Conservation (phyloP, 768 basidiomycete genomes). For the Cystoderma amianthinum region DNA sequence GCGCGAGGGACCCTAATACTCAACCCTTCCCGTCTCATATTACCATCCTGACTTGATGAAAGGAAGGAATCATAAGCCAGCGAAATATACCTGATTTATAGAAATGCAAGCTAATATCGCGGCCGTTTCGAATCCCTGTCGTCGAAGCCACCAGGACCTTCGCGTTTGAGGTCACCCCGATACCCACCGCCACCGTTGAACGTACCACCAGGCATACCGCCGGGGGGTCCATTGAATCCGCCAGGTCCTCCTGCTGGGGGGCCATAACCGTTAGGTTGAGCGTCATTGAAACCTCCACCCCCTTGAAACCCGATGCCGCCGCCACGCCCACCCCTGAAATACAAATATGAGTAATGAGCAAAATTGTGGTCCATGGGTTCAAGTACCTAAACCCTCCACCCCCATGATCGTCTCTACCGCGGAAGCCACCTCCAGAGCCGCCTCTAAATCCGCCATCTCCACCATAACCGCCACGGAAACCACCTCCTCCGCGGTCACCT, state of each 20-base stretch:
- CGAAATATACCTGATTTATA: constrained; percentile 19
- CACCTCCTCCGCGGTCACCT: constrained; percentile 27
- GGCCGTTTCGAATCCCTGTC: constrained; percentile 80
- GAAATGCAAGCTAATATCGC: constrained; percentile 49
- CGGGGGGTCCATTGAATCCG: constrained; percentile 23
- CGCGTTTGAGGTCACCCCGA: constrained; percentile 73
- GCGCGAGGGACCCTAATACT: constrained; percentile 2
- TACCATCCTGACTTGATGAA: constrained; percentile 14
- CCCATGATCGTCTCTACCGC: constrained; percentile 30
- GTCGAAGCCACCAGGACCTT: constrained; percentile 71
- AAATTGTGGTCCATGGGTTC: background rate
- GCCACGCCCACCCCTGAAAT: constrained; percentile 51
- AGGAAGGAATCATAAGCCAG: constrained; percentile 15
- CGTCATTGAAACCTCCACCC: constrained; percentile 51
- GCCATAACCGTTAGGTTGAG: constrained; percentile 44
- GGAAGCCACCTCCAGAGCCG: constrained; percentile 28
- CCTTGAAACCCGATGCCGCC: constrained; percentile 69
- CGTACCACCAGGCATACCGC: constrained; percentile 32
- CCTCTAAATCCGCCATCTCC: constrained; percentile 34
- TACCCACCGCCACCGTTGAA: constrained; percentile 46
- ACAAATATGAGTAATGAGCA: background rate
- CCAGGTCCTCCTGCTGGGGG: constrained; percentile 29
- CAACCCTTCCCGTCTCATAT: constrained; percentile 1
- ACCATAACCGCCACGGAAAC: constrained; percentile 29
- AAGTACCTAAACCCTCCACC: constrained; percentile 48